These are phyloP conservation scores for Candida fluviatilis DNA, from an alignment of 805 yeast species.

Conservation along the genomic window DNA sequence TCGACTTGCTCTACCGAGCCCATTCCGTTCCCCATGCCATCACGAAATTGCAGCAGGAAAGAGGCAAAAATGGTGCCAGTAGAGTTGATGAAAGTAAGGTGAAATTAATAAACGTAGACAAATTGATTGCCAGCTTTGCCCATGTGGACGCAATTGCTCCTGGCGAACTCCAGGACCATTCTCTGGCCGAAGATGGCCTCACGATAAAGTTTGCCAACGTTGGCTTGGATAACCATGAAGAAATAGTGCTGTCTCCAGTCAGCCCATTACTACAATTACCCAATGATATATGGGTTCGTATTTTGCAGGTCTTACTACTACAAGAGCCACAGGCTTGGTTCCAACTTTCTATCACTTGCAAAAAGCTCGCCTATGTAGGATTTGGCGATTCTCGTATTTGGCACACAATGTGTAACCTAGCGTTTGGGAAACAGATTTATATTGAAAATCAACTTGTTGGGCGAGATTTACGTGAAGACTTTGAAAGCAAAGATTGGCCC, in stretches of 20 bases:
- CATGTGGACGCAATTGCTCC: slow-evolving; percentile 27
- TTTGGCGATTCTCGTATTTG: slow-evolving; percentile 48
- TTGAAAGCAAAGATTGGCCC: slow-evolving; percentile 25
- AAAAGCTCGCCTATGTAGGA: slow-evolving; percentile 53
- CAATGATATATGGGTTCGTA: slow-evolving; percentile 51
- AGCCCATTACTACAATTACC: slow-evolving; percentile 41
- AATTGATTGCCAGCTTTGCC: slow-evolving; percentile 34
- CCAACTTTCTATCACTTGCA: slow-evolving; percentile 55
- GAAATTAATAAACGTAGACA: slow-evolving; percentile 38
- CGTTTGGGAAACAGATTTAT: slow-evolving; percentile 54
- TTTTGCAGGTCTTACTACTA: slow-evolving; percentile 45
- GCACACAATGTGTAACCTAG: slow-evolving; percentile 44
- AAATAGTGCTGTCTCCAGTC: slow-evolving; percentile 21
- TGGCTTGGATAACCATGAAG: slow-evolving; percentile 17
- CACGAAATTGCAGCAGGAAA: slow-evolving; percentile 17
- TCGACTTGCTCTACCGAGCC: slow-evolving; percentile 66
- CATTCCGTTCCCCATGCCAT: slow-evolving; percentile 43
- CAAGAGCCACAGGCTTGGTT: slow-evolving; percentile 64
- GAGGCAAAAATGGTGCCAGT: slow-evolving; percentile 25
- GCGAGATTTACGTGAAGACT: slow-evolving; percentile 20
- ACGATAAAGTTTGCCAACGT: slow-evolving; percentile 24
- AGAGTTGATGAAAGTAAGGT: slow-evolving; percentile 34
- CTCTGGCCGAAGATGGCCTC: slow-evolving; percentile 11
- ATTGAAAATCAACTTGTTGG: slow-evolving; percentile 38
- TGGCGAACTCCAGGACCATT: slow-evolving; percentile 15